Conservation (phyloP, 495 filamentous ascomycete genomes). For the Chaetomium fimeti region DNA sequence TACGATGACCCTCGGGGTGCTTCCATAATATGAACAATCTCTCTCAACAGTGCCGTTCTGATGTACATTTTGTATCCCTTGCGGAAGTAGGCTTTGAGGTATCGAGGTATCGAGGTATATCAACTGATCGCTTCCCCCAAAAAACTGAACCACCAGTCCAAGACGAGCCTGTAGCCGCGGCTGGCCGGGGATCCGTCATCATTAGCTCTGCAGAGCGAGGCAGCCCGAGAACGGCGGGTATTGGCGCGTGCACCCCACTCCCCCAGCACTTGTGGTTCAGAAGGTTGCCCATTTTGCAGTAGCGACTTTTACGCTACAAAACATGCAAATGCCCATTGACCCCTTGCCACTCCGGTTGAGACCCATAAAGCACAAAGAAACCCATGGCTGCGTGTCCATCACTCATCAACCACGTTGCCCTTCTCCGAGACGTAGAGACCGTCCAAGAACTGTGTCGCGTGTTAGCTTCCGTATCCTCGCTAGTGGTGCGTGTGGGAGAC, state of each 20-base stretch:
- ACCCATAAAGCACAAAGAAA: slow-evolving; percentile 49
- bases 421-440: slow-evolving; percentile 98
- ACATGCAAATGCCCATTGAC: slow-evolving; percentile 54
- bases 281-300: slow-evolving; percentile 50
- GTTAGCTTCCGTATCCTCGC: slow-evolving; percentile 34
- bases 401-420: slow-evolving; percentile 81
- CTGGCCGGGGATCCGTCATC: neutral
- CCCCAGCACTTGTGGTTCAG: slow-evolving; percentile 33
- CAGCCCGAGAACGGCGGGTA: slow-evolving; percentile 7
- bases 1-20: neutral
- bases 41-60: neutral
- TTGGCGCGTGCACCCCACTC: slow-evolving; percentile 25
- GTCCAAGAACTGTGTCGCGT: slow-evolving; percentile 80
- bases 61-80: neutral
- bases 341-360: slow-evolving; percentile 44
- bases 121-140: neutral
- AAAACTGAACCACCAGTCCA: slow-evolving; percentile 22
- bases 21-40: neutral
- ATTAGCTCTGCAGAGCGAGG: slow-evolving; percentile 17
- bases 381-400: slow-evolving; percentile 47
- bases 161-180: neutral
- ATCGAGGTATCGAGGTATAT: slow-evolving; percentile 9
- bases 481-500: neutral
- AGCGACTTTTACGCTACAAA: slow-evolving; percentile 53
- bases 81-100: neutral